Base-by-base conservation (phyloP, 805 yeast species). In the Candida tammaniensis region DNA sequence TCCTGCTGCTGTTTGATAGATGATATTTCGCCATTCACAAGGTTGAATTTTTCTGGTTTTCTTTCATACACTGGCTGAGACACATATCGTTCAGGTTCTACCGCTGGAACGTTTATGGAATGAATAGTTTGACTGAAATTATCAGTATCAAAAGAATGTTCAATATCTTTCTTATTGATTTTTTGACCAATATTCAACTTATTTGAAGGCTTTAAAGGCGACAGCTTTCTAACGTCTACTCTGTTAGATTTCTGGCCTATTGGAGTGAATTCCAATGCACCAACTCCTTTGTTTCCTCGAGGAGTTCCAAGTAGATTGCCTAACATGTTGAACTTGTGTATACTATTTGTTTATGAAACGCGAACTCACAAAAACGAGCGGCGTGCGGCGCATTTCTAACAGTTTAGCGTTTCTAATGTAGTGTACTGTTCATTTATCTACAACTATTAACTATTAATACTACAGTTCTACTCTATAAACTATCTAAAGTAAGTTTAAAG, bases 401-500 rank as follows among this genome's bases (percentile, higher is more conserved):
- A 7, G 10, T 19, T 10, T 19, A 7, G 9, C 22, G 7, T 19
- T 19, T 7, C 22, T 19, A 19, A 7, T 19, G 10, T 10, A 19
- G 22, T 19, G 22, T 19, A 7, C 10, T 19, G 22, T 19, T 19
- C 10, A 19, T 19, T 19, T 19, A 7, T 7, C 22, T 7, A n/a
- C n/a, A n/a, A n/a, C 22, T 19, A 19, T 7, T 7, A 19, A 23
- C 25, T 23, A 8, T 6, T 9, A 23, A 8, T 23, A n/a, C 13
- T n/a, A 23, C 8, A 9, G n/a, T n/a, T n/a, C 16, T 15, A 5
- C 7, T 16, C 30, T 39, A 40, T 14, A 44, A 25, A 9, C 27
- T 27, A 15, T 35, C 32, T 17, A 47, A 32, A 12, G 57, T 55
- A 5, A 24, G 32, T 42, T 55, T 70, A 51, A 87, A 86, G 5